Percentiles rank a stretch among this genome's conserved stretches.
phyloP scores from a whole-genome alignment of 441 rosid genomes.

The Adansonia madagascariensis region DNA sequence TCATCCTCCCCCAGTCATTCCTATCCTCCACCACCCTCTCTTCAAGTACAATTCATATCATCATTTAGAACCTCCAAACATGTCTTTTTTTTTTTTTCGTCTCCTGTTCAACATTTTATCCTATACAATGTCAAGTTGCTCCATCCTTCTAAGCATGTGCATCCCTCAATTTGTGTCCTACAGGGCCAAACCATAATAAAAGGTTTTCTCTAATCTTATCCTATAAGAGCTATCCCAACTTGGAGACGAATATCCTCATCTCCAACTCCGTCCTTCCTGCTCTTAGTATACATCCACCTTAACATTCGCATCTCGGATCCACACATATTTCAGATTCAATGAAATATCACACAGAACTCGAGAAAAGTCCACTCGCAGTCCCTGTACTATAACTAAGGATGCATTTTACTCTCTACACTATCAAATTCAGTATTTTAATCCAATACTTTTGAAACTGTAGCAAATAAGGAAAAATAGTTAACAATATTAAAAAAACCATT shows the following conservation, averaged over 20 bases:
- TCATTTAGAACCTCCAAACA: not conserved
- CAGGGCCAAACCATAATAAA: not conserved
- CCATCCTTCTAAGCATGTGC: slow-evolving; percentile 2
- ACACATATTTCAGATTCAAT: too few species aligned
- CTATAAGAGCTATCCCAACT: slow-evolving; percentile 6
- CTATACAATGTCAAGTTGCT: not conserved
- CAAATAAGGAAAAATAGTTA: too few species aligned
- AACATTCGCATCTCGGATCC: too few species aligned
- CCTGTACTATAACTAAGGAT: too few species aligned
- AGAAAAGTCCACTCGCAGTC: too few species aligned
- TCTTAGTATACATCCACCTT: too few species aligned
- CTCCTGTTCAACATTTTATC: slow-evolving; percentile 8
- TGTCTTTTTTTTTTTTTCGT: not conserved
- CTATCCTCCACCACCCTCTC: not conserved
- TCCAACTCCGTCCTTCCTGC: not conserved
- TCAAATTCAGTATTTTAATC: too few species aligned
- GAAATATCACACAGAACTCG: too few species aligned
- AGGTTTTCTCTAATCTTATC: not conserved
- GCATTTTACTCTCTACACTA: too few species aligned
- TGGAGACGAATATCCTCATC: not conserved
- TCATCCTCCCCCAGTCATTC: slow-evolving; percentile 10
- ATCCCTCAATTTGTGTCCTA: slow-evolving; percentile 3
- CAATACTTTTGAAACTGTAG: too few species aligned
- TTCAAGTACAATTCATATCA: slow-evolving; percentile 5
- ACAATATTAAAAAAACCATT: too few species aligned